phyloP scores from a whole-genome alignment of 2,329 filamentous ascomycete species.

The Cadophora sp. region DNA sequence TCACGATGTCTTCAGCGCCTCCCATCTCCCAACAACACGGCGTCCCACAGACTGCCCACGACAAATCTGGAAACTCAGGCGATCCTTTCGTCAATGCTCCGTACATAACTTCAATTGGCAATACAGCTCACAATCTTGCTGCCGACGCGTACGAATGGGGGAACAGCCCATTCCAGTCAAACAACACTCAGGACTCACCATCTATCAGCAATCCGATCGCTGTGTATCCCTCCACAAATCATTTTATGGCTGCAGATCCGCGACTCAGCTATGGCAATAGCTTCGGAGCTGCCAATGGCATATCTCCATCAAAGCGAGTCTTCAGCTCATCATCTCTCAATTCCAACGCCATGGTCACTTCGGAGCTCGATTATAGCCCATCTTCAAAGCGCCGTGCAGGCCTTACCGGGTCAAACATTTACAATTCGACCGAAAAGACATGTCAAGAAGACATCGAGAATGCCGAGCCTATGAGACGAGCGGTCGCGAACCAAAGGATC shows the following conservation, averaged over 20 bases:
- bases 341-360: not conserved
- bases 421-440: not conserved
- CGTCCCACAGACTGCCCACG: not conserved
- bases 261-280: not conserved
- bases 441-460: not conserved
- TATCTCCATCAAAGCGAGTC: slow-evolving; percentile 1
- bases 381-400: slow-evolving; percentile 7
- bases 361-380: not conserved
- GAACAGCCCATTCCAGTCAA: not conserved
- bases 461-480: not conserved
- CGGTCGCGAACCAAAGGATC: no score
- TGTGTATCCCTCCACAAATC: not conserved
- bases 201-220: not conserved
- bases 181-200: not conserved
- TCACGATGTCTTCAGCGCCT: not conserved
- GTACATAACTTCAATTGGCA: not conserved
- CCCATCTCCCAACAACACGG: not conserved
- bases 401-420: not conserved
- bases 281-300: not conserved
- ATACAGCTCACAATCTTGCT: not conserved
- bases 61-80: not conserved
- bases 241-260: not conserved
- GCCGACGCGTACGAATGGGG: no score
- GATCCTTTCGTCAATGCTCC: not conserved
- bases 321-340: not conserved